phyloP scores from a whole-genome alignment of 257 asterid genomes.

The Solanum pimpinellifolium region DNA sequence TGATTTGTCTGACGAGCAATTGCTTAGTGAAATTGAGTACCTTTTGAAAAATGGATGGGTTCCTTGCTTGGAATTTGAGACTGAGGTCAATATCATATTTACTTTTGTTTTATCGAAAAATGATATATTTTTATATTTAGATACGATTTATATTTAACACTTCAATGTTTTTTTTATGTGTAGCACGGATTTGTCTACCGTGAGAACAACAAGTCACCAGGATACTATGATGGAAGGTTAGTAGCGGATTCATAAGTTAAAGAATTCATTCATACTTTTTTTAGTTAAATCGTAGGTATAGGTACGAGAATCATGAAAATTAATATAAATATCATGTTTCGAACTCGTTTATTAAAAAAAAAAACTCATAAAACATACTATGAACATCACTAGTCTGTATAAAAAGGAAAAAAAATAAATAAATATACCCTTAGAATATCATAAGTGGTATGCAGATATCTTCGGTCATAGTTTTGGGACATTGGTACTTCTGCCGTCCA shows the following conservation, averaged over 20 bases:
- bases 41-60: conserved; percentile 24
- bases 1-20: conserved; percentile 8
- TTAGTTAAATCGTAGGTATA: neutral
- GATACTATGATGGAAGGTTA: conserved; percentile 27
- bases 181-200: conserved; percentile 30
- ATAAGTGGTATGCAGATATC: too few species aligned
- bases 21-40: conserved; percentile 33
- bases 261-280: neutral
- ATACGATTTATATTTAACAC: neutral
- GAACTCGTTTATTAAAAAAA: neutral
- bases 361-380: neutral
- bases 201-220: conserved; percentile 4
- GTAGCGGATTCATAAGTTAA: neutral
- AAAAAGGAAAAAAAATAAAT: too few species aligned
- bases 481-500: too few species aligned
- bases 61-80: conserved; percentile 47
- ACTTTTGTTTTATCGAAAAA: neutral
- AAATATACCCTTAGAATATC: too few species aligned
- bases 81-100: conserved; percentile 6
- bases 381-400: neutral
- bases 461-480: too few species aligned
- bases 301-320: neutral
- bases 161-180: neutral
- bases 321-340: neutral
- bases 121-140: neutral